These are phyloP conservation scores for Heritiera fomes DNA, from an alignment of 345 rosid genomes.

Conservation along the genomic window DNA sequence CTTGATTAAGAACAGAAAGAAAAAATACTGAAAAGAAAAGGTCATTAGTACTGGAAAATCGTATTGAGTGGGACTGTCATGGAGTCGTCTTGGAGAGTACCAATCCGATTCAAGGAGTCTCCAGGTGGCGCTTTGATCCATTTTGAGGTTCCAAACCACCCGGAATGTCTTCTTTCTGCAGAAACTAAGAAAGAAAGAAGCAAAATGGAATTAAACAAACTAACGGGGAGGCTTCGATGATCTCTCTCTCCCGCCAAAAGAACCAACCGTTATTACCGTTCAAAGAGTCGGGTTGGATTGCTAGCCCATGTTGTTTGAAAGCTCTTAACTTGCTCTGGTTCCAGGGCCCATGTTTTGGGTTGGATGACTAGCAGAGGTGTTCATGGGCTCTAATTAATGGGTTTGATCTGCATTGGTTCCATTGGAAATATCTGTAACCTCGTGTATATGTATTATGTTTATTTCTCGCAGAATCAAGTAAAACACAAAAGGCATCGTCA, in stretches of 20 bases:
- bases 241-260: constrained; percentile 34
- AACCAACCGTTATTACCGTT: constrained; percentile 26
- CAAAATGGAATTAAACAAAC: not conserved
- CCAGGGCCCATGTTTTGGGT: not conserved
- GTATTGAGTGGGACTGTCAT: constrained; percentile 31
- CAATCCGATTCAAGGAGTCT: constrained; percentile 38
- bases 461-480: no score
- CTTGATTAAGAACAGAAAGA: not conserved
- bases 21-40: not conserved
- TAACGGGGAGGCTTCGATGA: not conserved
- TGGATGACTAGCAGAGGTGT: not conserved
- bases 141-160: not conserved
- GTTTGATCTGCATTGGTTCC: not conserved
- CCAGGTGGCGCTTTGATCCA: constrained; percentile 31
- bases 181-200: not conserved
- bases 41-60: constrained; percentile 36
- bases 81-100: constrained; percentile 52
- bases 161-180: not conserved
- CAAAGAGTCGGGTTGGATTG: not conserved
- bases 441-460: no score
- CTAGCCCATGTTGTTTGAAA: not conserved
- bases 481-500: no score
- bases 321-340: no score
- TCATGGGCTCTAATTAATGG: not conserved
- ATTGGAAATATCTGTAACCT: no score